These are phyloP conservation scores for Pyrrhoderma noxium DNA, from an alignment of 1,284 basidiomycete genomes.

Conservation along the genomic window DNA sequence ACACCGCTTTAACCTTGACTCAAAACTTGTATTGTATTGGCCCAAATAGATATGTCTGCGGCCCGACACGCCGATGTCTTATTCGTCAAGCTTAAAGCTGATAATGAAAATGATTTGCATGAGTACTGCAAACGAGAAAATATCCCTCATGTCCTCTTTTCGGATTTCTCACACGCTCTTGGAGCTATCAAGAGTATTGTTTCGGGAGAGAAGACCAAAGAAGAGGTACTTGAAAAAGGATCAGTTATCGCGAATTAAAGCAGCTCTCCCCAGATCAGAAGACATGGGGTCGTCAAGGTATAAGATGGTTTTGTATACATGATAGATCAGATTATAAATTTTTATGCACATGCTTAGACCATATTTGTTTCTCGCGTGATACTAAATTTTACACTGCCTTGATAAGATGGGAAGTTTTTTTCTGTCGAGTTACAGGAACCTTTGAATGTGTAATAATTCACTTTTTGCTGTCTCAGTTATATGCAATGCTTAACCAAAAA, in stretches of 20 bases:
- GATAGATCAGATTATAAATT: too few relatives aligned
- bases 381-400: too few relatives aligned
- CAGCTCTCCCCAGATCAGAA: too few relatives aligned
- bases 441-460: too few relatives aligned
- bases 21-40: not conserved
- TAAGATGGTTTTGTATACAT: too few relatives aligned
- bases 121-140: constrained; percentile 66
- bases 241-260: not conserved
- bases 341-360: too few relatives aligned
- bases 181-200: constrained; percentile 60
- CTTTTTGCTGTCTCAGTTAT: too few relatives aligned
- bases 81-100: constrained; percentile 78
- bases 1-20: not conserved
- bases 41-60: constrained; percentile 70
- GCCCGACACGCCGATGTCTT: constrained; percentile 85
- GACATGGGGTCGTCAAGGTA: too few relatives aligned
- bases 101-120: constrained; percentile 80
- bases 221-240: constrained; percentile 27
- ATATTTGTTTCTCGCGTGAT: too few relatives aligned
- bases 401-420: too few relatives aligned
- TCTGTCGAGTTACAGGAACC: too few relatives aligned
- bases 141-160: constrained; percentile 63
- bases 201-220: constrained; percentile 33
- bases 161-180: constrained; percentile 56
- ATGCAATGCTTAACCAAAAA: too few relatives aligned